Conservation (phyloP, 192 early-diverging fungal genomes). For the Backusella circina region DNA sequence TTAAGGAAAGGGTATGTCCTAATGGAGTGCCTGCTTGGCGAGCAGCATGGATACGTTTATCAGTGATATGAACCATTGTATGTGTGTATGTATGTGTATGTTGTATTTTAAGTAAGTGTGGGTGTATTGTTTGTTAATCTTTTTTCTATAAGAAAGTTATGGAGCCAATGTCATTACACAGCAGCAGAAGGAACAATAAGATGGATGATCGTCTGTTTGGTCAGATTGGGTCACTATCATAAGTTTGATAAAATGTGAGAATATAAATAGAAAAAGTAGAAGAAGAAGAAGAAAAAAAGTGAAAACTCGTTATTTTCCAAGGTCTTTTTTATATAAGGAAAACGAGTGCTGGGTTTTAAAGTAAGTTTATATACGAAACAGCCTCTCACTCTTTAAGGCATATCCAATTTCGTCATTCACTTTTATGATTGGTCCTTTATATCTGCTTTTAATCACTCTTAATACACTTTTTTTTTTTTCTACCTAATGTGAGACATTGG, state of each 20-base stretch:
- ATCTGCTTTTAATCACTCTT: background rate
- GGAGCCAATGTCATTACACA: background rate
- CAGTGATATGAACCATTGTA: background rate
- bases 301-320: background rate
- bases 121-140: background rate
- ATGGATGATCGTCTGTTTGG: background rate
- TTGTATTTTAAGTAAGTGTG: background rate
- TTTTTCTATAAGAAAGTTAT: background rate
- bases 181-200: background rate
- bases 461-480: background rate
- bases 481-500: background rate
- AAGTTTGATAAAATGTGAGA: background rate
- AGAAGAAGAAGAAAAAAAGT: background rate
- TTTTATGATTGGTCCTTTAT: background rate
- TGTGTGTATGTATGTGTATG: background rate
- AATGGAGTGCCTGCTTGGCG: constrained; percentile 30
- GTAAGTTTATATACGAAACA: background rate
- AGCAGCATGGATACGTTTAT: background rate
- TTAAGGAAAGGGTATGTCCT: constrained; percentile 55
- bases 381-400: background rate
- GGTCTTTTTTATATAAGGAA: background rate
- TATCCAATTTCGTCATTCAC: background rate
- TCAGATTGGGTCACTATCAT: background rate
- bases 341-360: background rate
- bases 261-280: background rate